A percentile compares a stretch with the other conserved stretches of the same genome.
Conservation (phyloP, 2,329 filamentous ascomycete species). For the Penicillium digitatum region DNA sequence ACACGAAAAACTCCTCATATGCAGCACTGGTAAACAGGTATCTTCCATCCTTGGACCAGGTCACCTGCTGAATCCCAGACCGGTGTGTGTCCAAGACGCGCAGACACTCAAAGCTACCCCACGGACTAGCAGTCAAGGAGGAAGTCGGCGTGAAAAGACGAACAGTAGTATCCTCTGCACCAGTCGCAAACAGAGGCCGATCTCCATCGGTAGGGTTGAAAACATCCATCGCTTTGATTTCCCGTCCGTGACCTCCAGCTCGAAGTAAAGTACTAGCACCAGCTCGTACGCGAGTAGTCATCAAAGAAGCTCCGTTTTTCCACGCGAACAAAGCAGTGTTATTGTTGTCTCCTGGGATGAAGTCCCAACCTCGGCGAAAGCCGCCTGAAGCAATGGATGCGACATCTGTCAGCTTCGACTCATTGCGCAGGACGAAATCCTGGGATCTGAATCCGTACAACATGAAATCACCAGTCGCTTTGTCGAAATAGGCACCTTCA, state of each 20-base stretch:
- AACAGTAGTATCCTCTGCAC: constrained; percentile 69
- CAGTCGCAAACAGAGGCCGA: constrained; percentile 56
- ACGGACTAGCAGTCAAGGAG: constrained; percentile 11
- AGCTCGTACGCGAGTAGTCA: constrained; percentile 41
- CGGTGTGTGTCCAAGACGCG: constrained; percentile 71
- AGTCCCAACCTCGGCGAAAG: constrained; percentile 73
- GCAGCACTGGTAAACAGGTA: constrained; percentile 84
- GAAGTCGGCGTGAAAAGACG: constrained; percentile 55
- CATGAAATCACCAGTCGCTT: constrained; percentile 23
- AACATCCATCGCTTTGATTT: constrained; percentile 65
- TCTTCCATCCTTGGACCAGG: constrained; percentile 63
- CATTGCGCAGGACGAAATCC: constrained; percentile 78
- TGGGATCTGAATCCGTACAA: constrained; percentile 30
- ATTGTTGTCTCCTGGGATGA: constrained; percentile 30
- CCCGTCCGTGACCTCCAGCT: constrained; percentile 75
- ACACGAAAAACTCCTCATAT: constrained; percentile 83
- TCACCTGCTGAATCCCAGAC: constrained; percentile 75
- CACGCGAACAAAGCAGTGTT: constrained; percentile 62
- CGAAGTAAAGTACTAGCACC: constrained; percentile 53
- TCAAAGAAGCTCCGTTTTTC: constrained; percentile 62
- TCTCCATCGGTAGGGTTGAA: constrained; percentile 27
- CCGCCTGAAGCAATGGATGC: constrained; percentile 77
- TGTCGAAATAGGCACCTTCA: constrained; percentile 64
- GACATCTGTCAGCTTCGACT: constrained; percentile 64
- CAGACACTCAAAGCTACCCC: constrained; percentile 48